These are phyloP conservation scores for Aspergillus niger DNA, from an alignment of 2,329 filamentous ascomycete genomes.

Conservation along the genomic window DNA sequence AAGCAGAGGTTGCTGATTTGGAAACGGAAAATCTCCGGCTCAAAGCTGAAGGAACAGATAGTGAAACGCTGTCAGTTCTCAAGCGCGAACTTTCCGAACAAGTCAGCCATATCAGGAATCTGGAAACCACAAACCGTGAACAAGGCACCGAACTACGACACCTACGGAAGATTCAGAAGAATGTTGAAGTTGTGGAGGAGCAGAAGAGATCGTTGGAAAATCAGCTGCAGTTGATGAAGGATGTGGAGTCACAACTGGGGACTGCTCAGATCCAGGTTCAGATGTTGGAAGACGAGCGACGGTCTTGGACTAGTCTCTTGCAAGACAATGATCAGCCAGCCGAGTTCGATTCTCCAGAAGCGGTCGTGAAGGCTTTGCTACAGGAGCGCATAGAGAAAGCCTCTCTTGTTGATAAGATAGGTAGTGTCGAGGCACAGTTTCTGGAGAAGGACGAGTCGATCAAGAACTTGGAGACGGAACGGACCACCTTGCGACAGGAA, in stretches of 20 bases:
- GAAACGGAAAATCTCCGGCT: slow-evolving; percentile 82
- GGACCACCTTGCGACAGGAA: slow-evolving; percentile 63
- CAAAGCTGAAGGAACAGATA: slow-evolving; percentile 84
- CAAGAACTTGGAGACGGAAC: slow-evolving; percentile 70
- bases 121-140: slow-evolving; percentile 80
- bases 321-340: slow-evolving; percentile 65
- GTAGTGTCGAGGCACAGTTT: slow-evolving; percentile 75
- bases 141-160: slow-evolving; percentile 78
- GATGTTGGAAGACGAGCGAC: slow-evolving; percentile 82
- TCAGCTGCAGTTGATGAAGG: slow-evolving; percentile 72
- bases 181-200: slow-evolving; percentile 92
- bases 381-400: slow-evolving; percentile 79
- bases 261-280: slow-evolving; percentile 82
- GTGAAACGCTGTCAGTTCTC: slow-evolving; percentile 80
- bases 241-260: slow-evolving; percentile 72
- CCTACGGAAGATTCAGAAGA: slow-evolving; percentile 76
- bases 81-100: slow-evolving; percentile 88
- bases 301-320: slow-evolving; percentile 84
- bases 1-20: slow-evolving; percentile 69
- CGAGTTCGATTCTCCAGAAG: slow-evolving; percentile 86
- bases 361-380: slow-evolving; percentile 79
- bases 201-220: slow-evolving; percentile 84
- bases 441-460: slow-evolving; percentile 75
- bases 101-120: slow-evolving; percentile 81
- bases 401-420: slow-evolving; percentile 77